Base-by-base conservation (phyloP, 1,139 yeast genomes). In the Candida gigantensis region DNA sequence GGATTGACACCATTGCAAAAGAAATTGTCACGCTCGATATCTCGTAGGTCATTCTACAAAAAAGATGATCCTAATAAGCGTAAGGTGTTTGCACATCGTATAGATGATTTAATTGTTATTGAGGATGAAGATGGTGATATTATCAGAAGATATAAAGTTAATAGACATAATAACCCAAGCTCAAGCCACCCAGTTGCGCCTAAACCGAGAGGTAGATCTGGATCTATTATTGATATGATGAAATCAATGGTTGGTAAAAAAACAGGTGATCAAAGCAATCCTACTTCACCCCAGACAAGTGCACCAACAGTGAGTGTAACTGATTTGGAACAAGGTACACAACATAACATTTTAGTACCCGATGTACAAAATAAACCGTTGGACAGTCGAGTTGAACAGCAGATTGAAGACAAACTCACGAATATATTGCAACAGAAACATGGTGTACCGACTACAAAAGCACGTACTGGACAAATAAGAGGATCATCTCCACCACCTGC, bases 111-210 rank as follows among this genome's bases (percentile, higher is more conserved):
- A 44, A 77, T 92, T 40, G 73, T 89, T 42, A 83, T 92, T 45
- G 98, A 92, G 58, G 86, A 89, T 53, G 88, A 78, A 32, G 96
- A 89, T 24, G 98, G 98, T 47, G 97, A 92, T 50, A 79, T 92
- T 40, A 69, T 92, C 31, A 78, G 96, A 52, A 73, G 96, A 40
- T 92, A 89, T 61, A 77, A 68, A 49, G 81, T 88, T 37, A 84
- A 82, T 49, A 72, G 76, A 12, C 86, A 79, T n/a, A n/a, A n/a
- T n/a, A n/a, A n/a, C n/a, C n/a, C n/a, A n/a, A n/a, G n/a, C n/a
- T n/a, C n/a, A n/a, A n/a, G n/a, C n/a, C n/a, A n/a, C n/a, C n/a
- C n/a, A n/a, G n/a, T n/a, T 44, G 37, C 46, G 3, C 36, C 37
- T 4, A 41, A 50, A 33, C 24, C 36, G 20, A 30, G 36, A 30